Base-by-base conservation (phyloP, 2,329 filamentous ascomycete species). In the Diaporthe helianthi region DNA sequence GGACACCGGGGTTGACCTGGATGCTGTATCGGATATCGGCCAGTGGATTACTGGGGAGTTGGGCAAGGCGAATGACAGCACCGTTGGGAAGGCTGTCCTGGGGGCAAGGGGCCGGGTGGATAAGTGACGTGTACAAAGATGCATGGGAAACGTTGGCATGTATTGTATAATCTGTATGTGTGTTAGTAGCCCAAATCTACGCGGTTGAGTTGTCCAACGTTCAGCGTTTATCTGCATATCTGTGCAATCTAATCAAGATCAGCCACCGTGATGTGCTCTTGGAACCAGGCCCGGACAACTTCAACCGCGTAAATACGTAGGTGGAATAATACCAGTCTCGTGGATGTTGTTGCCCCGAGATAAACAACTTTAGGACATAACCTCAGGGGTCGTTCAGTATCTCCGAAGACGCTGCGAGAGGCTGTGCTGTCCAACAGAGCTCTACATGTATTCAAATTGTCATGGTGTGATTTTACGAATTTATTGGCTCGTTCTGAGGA, bases 1-100 rank as follows among this genome's bases (percentile, higher is more conserved):
- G 80, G 83, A 89, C 51, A 94, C 93, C 0, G 93, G 92, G 0
- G 86, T 96, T 1, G 86, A 93, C 76, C 73, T 93, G 69, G 86
- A 91, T 71, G 86, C 85, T 52, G 80, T 95, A 65, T 85, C 86
- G 44, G 86, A 90, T 69, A 88, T 93, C 66, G 93, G 93, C 0
- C 82, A 85, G 17, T 94, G 92, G 92, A 93, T 94, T 69, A 88
- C 88, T 3, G 78, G 78, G 19, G 85, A 90, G 78, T 80, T 93
- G 74, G 87, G 88, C 54, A 87, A 87, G 80, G 76, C 80, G 68
- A 90, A 92, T 76, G 86, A 86, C 52, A 91, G 89, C 75, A 86
- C 85, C 52, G 90, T 91, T n/a, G 90, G 90, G 4, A 90, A 85
- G 78, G 91, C 89, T 3, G 82, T 90, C 47, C 75, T 89, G 64